Base-by-base conservation (phyloP, 2,329 filamentous ascomycete species). In the Zasmidium angulare region DNA sequence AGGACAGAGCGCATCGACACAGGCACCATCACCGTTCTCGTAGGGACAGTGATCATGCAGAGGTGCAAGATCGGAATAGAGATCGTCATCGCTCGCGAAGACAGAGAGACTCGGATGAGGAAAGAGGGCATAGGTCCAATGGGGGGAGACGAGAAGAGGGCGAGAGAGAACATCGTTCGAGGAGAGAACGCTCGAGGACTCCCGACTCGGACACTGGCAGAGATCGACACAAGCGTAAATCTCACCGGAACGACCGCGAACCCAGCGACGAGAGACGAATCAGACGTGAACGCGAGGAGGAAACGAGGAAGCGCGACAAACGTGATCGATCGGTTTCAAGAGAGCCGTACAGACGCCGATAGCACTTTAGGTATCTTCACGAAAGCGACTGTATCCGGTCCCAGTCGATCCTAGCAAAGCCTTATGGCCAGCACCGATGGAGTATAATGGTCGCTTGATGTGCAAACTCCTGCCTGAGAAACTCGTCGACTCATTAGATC, bases 1-100 rank as follows among this genome's bases (percentile, higher is more conserved):
- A 71, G 60, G 76, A 63, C 10, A 54, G 57, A 23, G 63, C 65
- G 77, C 80, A 60, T 78, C 63, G 77, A 69, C 73, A 84, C 65
- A 62, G 74, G 55, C 77, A 75, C 36, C 79, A 80, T 52, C 64
- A 63, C 57, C 69, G 43, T 59, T 63, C 56, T 46, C 50, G 36
- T 54, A 61, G 14, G 57, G 64, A 68, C 7, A 58, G 66, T 19
- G 63, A 62, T 11, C 56, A 55, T 4, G 63, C n/a, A n/a, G n/a
- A n/a, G n/a, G n/a, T n/a, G n/a, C n/a, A n/a, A n/a, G n/a, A 55
- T 19, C 36, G 47, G 19, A 40, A 56, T 22, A n/a, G 43, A 20
- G 53, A 56, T 11, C 23, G 29, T 20, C 50, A 58, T 49, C 50
- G 50, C n/a, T 58, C 56, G 26, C 23, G 46, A 22, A 31, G 29